Evolutionary conservation across 306 rosid genomes (phyloP).

Genomic region (Fragaria nilgerrensis): DNA sequence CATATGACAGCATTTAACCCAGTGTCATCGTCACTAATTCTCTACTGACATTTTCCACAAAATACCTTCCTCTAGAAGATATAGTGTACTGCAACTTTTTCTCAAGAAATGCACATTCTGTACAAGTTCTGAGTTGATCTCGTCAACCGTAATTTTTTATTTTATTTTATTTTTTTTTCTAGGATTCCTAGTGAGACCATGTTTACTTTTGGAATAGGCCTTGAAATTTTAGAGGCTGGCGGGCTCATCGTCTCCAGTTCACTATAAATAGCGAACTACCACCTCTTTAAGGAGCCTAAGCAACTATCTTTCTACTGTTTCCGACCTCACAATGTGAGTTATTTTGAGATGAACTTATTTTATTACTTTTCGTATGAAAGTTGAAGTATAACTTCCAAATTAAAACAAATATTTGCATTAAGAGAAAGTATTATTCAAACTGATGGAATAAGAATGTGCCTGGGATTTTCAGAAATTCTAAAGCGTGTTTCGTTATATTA

Average conservation of each 20-base stretch:
- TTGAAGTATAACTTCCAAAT: background rate
- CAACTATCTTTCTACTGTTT: background rate
- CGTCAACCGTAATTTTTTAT: background rate
- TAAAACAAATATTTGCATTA: too few relatives aligned
- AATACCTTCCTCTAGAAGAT: background rate
- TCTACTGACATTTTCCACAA: constrained; percentile 6
- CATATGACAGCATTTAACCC: background rate
- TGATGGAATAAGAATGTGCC: too few relatives aligned
- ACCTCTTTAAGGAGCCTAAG: background rate
- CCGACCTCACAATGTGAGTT: too few relatives aligned
- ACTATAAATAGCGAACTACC: background rate
- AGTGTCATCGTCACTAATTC: background rate
- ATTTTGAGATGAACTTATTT: background rate
- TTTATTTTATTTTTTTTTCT: background rate
- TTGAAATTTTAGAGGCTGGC: background rate
- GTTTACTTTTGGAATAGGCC: background rate
- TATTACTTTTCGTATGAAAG: background rate
- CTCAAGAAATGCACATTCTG: background rate
- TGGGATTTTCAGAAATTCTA: too few relatives aligned
- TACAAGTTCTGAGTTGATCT: background rate
- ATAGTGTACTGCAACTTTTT: background rate
- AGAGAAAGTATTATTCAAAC: too few relatives aligned
- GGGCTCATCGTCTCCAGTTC: background rate
- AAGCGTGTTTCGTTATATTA: too few relatives aligned
- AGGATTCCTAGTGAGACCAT: background rate